A percentile compares a stretch with the other conserved stretches of the same genome.
These are phyloP conservation scores for Cytauxzoon felis DNA, from an alignment of 169 alveolate genomes.

Conservation along the genomic window DNA sequence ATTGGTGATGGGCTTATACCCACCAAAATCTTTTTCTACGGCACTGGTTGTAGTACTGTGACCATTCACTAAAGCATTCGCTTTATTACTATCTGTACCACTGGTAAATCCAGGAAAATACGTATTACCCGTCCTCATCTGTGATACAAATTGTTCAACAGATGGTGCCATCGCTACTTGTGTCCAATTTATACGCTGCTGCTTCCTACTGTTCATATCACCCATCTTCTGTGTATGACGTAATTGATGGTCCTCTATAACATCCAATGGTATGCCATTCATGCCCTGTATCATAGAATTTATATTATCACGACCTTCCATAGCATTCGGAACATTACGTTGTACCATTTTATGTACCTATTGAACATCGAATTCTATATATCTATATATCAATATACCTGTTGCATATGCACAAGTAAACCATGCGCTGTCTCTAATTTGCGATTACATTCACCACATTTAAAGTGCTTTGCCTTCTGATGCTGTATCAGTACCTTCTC, in stretches of 20 bases:
- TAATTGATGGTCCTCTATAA: constrained; percentile 77
- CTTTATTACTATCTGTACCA: no score
- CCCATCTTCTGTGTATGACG: constrained; percentile 69
- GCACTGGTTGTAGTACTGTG: neutral
- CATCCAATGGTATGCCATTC: constrained; percentile 93
- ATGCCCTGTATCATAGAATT: constrained; percentile 93
- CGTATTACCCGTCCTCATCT: constrained; percentile 17
- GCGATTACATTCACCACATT: constrained; percentile 90
- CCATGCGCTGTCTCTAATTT: constrained; percentile 94
- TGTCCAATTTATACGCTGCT: constrained; percentile 80
- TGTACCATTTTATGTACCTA: constrained; percentile 90
- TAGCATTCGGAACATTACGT: constrained; percentile 92
- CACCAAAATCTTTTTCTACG: no score
- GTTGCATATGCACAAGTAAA: constrained; percentile 83
- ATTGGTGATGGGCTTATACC: no score
- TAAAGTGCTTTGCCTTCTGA: constrained; percentile 96
- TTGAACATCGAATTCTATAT: constrained; percentile 3
- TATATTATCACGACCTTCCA: constrained; percentile 91
- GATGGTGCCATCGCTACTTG: constrained; percentile 75
- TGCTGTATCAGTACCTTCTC: constrained; percentile 94
- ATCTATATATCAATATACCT: constrained; percentile 41
- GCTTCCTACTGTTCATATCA: constrained; percentile 68
- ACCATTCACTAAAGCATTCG: no score
- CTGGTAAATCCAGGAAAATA: constrained; percentile 63
- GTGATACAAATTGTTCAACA: constrained; percentile 66